Evolutionary conservation across 2,329 filamentous ascomycete species (phyloP).

Genomic region (Apiospora rasikravindrae): DNA sequence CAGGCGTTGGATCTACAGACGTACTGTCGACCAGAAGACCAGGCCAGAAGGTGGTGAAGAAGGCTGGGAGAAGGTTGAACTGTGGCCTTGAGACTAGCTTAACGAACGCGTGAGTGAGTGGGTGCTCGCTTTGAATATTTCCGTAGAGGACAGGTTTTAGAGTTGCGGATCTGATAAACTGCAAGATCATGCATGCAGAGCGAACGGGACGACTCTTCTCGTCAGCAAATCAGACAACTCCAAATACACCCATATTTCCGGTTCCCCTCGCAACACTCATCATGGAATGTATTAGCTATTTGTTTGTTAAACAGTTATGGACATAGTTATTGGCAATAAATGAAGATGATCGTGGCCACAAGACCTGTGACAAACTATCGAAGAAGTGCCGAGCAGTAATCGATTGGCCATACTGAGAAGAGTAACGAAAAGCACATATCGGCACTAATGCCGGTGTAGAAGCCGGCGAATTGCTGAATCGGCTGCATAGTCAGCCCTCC

Average conservation of each 20-base stretch:
- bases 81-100: slow-evolving; percentile 62
- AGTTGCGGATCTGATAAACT: slow-evolving; percentile 4
- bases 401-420: not conserved
- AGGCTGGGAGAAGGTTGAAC: slow-evolving; percentile 71
- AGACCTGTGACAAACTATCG: not conserved
- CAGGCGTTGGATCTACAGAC: slow-evolving; percentile 71
- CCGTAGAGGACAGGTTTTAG: not conserved
- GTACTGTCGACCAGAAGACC: slow-evolving; percentile 48
- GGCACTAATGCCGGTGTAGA: slow-evolving; percentile 8
- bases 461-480: not conserved
- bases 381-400: not conserved
- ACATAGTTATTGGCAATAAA: not conserved
- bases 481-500: not conserved
- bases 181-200: not conserved
- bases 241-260: not conserved
- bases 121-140: not conserved
- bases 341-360: not conserved
- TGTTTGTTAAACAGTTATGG: not conserved
- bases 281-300: not conserved
- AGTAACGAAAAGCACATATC: not conserved
- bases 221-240: not conserved
- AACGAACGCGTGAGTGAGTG: not conserved
- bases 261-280: not conserved
- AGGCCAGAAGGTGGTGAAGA: slow-evolving; percentile 36
- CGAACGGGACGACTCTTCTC: not conserved